Evolutionary conservation across 768 basidiomycete genomes (phyloP).

Genomic region (Fomitopsis serialis): DNA sequence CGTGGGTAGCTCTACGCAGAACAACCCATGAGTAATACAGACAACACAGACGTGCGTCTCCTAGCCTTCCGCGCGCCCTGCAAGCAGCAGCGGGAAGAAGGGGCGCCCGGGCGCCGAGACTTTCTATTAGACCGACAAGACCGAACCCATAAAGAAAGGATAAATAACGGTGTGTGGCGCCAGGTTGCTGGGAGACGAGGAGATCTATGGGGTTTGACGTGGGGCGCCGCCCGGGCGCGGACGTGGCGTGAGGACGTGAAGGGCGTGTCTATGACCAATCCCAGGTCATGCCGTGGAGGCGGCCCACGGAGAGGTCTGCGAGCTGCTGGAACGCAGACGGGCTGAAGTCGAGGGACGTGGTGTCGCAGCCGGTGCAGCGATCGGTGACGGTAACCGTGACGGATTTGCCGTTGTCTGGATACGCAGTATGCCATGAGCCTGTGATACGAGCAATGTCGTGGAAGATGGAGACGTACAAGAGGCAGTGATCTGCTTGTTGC

Average conservation of each 20-base stretch:
- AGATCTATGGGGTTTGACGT: background rate
- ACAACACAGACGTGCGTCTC: background rate
- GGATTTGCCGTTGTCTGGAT: slow-evolving; percentile 44
- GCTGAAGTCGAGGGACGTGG: slow-evolving; percentile 58
- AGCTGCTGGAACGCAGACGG: slow-evolving; percentile 49
- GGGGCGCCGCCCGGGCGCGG: background rate
- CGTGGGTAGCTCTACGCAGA: too few species aligned
- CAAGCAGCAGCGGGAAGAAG: background rate
- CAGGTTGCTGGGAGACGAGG: background rate
- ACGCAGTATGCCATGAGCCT: background rate
- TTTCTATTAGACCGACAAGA: background rate
- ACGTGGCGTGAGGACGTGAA: background rate
- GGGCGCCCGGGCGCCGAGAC: background rate
- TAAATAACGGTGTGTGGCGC: background rate
- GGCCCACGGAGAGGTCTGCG: slow-evolving; percentile 40
- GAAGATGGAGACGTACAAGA: slow-evolving; percentile 38
- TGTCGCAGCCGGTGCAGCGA: slow-evolving; percentile 52
- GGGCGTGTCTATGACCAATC: slow-evolving; percentile 6
- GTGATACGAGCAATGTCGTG: background rate
- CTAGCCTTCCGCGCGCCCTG: background rate
- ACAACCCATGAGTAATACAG: too few species aligned
- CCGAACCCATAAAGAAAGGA: background rate
- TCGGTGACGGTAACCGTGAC: slow-evolving; percentile 53
- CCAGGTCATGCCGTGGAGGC: slow-evolving; percentile 49
- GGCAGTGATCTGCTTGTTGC: slow-evolving; percentile 39